Conservation (phyloP, 805 yeast species). For the Spathaspora girioi region DNA sequence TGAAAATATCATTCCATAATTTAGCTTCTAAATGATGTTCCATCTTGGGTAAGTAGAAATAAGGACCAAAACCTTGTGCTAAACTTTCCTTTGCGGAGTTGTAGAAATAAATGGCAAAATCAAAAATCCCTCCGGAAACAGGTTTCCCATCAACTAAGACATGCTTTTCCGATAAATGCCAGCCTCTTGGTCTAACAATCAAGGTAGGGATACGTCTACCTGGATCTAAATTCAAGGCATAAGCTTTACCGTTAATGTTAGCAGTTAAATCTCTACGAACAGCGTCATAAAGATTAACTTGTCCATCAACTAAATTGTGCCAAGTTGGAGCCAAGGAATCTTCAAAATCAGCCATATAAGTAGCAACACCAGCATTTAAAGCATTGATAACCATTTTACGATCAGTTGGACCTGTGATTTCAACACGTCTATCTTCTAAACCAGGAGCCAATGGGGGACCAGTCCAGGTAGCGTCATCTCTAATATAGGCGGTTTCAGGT, state of each 20-base stretch:
- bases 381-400: slow-evolving; percentile 83
- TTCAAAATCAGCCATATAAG: slow-evolving; percentile 85
- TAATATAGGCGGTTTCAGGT: slow-evolving; percentile 63
- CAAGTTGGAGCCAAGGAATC: slow-evolving; percentile 85
- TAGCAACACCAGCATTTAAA: slow-evolving; percentile 70
- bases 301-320: slow-evolving; percentile 76
- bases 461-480: slow-evolving; percentile 72
- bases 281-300: slow-evolving; percentile 73
- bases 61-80: slow-evolving; percentile 71
- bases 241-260: slow-evolving; percentile 41
- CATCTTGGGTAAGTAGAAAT: slow-evolving; percentile 82
- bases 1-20: slow-evolving; percentile 79
- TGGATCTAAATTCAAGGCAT: slow-evolving; percentile 41
- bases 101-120: slow-evolving; percentile 74
- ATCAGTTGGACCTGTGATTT: slow-evolving; percentile 84
- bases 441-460: slow-evolving; percentile 75
- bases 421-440: slow-evolving; percentile 69
- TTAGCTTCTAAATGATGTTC: slow-evolving; percentile 82
- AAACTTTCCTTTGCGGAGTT: slow-evolving; percentile 66
- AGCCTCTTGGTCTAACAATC: slow-evolving; percentile 84
- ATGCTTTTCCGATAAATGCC: slow-evolving; percentile 80
- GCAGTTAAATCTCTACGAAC: slow-evolving; percentile 58
- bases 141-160: slow-evolving; percentile 71
- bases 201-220: slow-evolving; percentile 67
- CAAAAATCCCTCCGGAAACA: slow-evolving; percentile 72